Evolutionary conservation across 352 stramenopile genomes (phyloP).

Genomic region (Phytophthora crassamura): DNA sequence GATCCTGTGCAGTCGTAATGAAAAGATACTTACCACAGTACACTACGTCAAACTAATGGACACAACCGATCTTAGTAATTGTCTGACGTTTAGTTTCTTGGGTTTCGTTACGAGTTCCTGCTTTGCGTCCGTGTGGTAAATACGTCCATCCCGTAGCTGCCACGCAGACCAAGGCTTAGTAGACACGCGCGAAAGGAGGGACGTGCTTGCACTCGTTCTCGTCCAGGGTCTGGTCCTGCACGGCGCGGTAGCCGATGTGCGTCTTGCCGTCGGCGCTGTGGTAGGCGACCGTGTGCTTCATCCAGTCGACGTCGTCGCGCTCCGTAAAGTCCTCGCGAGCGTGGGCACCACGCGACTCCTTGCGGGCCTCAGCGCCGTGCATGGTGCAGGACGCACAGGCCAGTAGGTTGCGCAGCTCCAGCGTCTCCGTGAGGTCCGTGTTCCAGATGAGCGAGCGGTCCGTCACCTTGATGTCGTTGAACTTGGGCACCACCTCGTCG

Average conservation of each 20-base stretch:
- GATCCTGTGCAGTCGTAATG: too few species aligned
- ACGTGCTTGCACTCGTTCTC: conserved; percentile 95
- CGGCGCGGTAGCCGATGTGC: conserved; percentile 90
- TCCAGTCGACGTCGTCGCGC: conserved; percentile 96
- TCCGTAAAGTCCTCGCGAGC: conserved; percentile 96
- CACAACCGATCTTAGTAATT: conserved; percentile 31
- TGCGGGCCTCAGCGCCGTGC: conserved; percentile 93
- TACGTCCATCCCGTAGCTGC: conserved; percentile 39
- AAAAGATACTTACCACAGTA: too few species aligned
- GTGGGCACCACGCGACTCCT: conserved; percentile 96
- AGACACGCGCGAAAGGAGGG: conserved; percentile 95
- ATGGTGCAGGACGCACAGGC: conserved; percentile 95
- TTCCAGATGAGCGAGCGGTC: conserved; percentile 98
- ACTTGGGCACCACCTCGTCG: conserved; percentile 90
- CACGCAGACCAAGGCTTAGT: conserved; percentile 78
- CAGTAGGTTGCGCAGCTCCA: conserved; percentile 96
- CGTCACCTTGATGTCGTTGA: conserved; percentile 94
- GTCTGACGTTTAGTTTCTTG: conserved; percentile 42
- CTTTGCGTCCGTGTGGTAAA: conserved; percentile 34
- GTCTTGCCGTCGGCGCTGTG: conserved; percentile 93
- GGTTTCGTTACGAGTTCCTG: conserved; percentile 37
- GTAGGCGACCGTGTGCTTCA: conserved; percentile 97
- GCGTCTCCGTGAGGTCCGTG: conserved; percentile 96
- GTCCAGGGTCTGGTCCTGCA: conserved; percentile 96
- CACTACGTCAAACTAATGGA: too few species aligned